A percentile compares a stretch with the other conserved stretches of the same genome.
Evolutionary conservation across 192 early-diverging fungal species (phyloP).

Genomic region (Haplosporangium gracile): DNA sequence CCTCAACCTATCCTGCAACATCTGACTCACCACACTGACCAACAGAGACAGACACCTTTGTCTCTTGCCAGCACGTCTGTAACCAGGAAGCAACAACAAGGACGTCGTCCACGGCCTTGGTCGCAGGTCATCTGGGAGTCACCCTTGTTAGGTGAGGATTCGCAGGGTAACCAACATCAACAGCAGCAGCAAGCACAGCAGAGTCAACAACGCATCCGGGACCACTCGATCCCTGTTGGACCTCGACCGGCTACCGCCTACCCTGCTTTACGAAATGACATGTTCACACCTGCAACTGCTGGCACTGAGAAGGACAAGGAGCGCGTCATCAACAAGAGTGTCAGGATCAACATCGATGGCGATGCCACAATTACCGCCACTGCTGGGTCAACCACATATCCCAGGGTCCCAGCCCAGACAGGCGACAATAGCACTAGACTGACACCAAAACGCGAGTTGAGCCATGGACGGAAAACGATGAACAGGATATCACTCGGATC

Average conservation of each 20-base stretch:
- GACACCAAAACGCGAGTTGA: conserved; percentile 16
- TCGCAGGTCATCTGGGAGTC: conserved; percentile 55
- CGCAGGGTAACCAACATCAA: neutral
- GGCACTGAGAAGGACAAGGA: conserved; percentile 9
- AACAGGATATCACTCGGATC: conserved; percentile 38
- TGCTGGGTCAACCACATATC: neutral
- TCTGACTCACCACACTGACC: neutral
- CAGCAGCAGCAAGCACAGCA: conserved; percentile 13
- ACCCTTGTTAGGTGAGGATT: conserved; percentile 8
- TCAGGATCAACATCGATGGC: conserved; percentile 36
- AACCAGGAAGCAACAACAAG: neutral
- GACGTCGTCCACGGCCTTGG: conserved; percentile 30
- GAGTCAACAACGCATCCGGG: neutral
- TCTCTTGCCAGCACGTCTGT: neutral
- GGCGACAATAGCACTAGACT: neutral
- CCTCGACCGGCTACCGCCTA: conserved; percentile 3
- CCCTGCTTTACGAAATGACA: conserved; percentile 29
- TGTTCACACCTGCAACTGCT: conserved; percentile 9
- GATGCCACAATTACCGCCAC: neutral
- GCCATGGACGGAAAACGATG: conserved; percentile 22
- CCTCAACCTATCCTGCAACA: neutral
- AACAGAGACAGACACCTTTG: neutral
- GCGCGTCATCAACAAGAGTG: conserved; percentile 16
- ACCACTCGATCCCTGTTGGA: conserved; percentile 6
- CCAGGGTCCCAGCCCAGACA: neutral